phyloP scores from a whole-genome alignment of 2,329 filamentous ascomycete species.

The Curvularia verruculosa region DNA sequence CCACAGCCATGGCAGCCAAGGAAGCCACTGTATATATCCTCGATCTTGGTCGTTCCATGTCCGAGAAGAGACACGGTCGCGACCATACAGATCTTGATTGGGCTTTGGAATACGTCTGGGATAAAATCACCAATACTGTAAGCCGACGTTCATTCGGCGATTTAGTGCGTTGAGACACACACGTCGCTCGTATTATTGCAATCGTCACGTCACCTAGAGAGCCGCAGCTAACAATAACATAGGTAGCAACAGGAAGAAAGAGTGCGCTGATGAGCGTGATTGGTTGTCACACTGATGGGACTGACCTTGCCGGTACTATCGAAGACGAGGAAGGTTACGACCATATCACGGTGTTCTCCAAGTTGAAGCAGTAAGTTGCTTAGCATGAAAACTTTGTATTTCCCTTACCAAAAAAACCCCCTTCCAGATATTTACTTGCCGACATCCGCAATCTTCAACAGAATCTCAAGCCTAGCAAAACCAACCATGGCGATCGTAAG shows the following conservation, averaged over 20 bases:
- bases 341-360: constrained; percentile 75
- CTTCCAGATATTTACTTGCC: constrained; percentile 67
- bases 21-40: constrained; percentile 92
- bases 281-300: constrained; percentile 75
- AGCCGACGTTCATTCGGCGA: constrained; percentile 45
- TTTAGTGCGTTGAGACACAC: constrained; percentile 21
- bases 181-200: not conserved
- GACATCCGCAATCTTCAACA: constrained; percentile 69
- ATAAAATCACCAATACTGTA: constrained; percentile 81
- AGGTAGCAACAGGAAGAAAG: constrained; percentile 72
- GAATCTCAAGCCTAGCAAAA: constrained; percentile 70
- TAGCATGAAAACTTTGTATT: too few relatives aligned
- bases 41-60: constrained; percentile 88
- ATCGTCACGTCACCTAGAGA: not conserved
- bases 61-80: constrained; percentile 71
- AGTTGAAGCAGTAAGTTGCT: constrained; percentile 63
- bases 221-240: constrained; percentile 8
- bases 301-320: constrained; percentile 55
- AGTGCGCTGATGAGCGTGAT: constrained; percentile 79
- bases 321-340: constrained; percentile 73
- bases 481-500: constrained; percentile 73
- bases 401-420: not conserved
- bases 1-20: constrained; percentile 79
- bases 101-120: constrained; percentile 91
- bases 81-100: constrained; percentile 83